Evolutionary conservation across 2,329 filamentous ascomycete genomes (phyloP).

Genomic region (Hymenoscyphus fraxineus): DNA sequence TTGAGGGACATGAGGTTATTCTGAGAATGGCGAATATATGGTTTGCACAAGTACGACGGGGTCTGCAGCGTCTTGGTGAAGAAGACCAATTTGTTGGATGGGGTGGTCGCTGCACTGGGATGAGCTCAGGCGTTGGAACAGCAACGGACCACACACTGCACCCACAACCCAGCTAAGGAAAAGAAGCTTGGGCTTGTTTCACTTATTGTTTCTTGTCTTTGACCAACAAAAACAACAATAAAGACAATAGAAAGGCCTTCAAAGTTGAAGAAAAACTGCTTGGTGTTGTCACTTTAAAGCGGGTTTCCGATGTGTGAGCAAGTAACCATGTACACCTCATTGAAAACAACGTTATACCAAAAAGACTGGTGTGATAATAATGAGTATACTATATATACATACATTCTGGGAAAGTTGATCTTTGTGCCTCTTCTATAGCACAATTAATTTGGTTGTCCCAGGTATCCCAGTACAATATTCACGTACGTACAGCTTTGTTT

Average conservation of each 20-base stretch:
- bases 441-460: too few species aligned
- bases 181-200: constrained; percentile 4
- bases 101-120: background rate
- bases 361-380: too few species aligned
- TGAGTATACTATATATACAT: too few species aligned
- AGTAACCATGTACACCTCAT: background rate
- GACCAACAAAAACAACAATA: background rate
- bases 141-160: background rate
- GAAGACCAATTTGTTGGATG: background rate
- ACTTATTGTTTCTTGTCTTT: background rate
- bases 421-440: too few species aligned
- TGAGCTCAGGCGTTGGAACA: constrained; percentile 2
- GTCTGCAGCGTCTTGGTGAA: background rate
- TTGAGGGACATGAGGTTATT: constrained; percentile 2
- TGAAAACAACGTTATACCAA: too few species aligned
- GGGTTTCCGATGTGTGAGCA: background rate
- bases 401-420: too few species aligned
- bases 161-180: background rate
- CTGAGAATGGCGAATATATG: background rate
- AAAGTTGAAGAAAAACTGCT: background rate
- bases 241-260: background rate
- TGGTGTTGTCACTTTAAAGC: background rate
- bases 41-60: background rate
- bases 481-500: background rate
- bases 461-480: too few species aligned